Percentiles rank a stretch among this genome's conserved stretches.
phyloP scores from a whole-genome alignment of 2,329 filamentous ascomycete genomes.

The Curvularia lunata region DNA sequence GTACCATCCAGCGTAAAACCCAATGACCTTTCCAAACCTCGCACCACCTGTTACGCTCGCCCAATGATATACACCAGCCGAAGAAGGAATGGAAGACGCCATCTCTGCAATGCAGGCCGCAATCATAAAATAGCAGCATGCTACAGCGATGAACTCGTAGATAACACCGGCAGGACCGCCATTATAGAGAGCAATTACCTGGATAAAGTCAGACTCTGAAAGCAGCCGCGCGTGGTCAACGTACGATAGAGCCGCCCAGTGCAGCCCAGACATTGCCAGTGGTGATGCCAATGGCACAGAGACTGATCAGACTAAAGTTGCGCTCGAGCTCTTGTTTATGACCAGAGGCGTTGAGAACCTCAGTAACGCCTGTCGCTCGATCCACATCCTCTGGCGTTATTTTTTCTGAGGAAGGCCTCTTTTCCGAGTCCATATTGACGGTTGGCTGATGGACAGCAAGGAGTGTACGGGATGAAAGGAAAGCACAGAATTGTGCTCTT shows the following conservation, averaged over 20 bases:
- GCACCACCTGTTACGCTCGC: conserved; percentile 57
- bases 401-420: conserved; percentile 20
- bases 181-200: conserved; percentile 53
- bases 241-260: conserved; percentile 56
- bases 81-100: conserved; percentile 53
- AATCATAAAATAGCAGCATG: conserved; percentile 60
- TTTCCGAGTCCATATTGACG: conserved; percentile 13
- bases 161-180: conserved; percentile 56
- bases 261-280: conserved; percentile 55
- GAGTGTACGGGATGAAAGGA: neutral
- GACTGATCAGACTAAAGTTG: conserved; percentile 56
- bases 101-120: conserved; percentile 60
- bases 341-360: conserved; percentile 58
- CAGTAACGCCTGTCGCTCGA: conserved; percentile 33
- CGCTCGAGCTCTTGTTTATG: conserved; percentile 60
- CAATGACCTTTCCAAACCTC: conserved; percentile 55
- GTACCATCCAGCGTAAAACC: conserved; percentile 59
- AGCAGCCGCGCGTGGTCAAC: conserved; percentile 16
- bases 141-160: conserved; percentile 57
- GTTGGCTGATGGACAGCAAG: neutral
- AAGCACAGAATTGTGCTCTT: neutral
- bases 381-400: conserved; percentile 20
- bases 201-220: neutral
- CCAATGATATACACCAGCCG: conserved; percentile 60
- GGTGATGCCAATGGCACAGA: conserved; percentile 56